A percentile compares a stretch with the other conserved stretches of the same genome.
phyloP scores from a whole-genome alignment of 495 filamentous ascomycete genomes.

The Tirmania nivea region DNA sequence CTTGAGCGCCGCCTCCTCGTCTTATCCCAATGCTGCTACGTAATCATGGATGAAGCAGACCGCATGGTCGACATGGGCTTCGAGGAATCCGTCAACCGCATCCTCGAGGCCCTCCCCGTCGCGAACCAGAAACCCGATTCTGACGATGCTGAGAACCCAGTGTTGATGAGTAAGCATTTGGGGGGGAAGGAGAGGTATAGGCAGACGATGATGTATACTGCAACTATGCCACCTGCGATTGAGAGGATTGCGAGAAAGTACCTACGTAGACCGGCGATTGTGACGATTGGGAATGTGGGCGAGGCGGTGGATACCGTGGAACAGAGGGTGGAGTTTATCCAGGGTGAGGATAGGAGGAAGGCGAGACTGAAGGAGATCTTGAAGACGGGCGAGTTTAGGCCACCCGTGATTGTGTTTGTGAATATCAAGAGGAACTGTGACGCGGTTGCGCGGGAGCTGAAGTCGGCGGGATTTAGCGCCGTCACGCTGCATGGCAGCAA shows the following conservation, averaged over 20 bases:
- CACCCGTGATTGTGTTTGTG: conserved; percentile 97
- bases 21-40: conserved; percentile 86
- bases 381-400: conserved; percentile 58
- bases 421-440: conserved; percentile 99
- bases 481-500: conserved; percentile 91
- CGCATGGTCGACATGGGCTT: conserved; percentile 98
- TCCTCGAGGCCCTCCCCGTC: conserved; percentile 89
- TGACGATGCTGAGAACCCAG: conserved; percentile 75
- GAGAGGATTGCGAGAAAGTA: conserved; percentile 95
- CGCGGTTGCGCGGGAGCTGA: conserved; percentile 84
- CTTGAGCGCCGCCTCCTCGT: conserved; percentile 86
- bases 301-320: conserved; percentile 98
- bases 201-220: conserved; percentile 99
- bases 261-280: conserved; percentile 76
- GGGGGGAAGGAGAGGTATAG: conserved; percentile 73
- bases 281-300: conserved; percentile 83
- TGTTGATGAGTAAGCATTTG: conserved; percentile 62
- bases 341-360: conserved; percentile 92
- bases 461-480: conserved; percentile 73
- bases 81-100: conserved; percentile 94
- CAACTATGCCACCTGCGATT: conserved; percentile 85
- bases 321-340: conserved; percentile 82
- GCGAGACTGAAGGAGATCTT: conserved; percentile 87
- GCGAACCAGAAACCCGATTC: conserved; percentile 90
- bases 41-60: conserved; percentile 97